phyloP scores from a whole-genome alignment of 2,329 filamentous ascomycete genomes.

The Fusarium sp. region DNA sequence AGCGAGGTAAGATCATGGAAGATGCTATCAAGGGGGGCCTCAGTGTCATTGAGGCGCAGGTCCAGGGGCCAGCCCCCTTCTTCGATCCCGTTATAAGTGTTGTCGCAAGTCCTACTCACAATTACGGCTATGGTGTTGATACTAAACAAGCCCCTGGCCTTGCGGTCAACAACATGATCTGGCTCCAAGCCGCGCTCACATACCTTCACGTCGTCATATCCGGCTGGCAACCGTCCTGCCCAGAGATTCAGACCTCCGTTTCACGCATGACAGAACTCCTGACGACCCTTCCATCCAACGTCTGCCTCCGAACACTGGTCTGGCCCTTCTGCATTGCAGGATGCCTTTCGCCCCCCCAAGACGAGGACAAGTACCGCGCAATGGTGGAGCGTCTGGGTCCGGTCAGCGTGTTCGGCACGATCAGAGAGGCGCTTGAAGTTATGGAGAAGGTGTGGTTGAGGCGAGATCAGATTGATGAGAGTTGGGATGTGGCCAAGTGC shows the following conservation, averaged over 20 bases:
- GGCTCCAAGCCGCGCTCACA: conserved; percentile 60
- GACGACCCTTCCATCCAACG: conserved; percentile 45
- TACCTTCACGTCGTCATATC: conserved; percentile 62
- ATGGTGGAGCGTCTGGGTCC: conserved; percentile 57
- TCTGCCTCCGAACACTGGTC: conserved; percentile 52
- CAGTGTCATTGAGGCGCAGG: conserved; percentile 45
- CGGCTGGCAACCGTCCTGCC: conserved; percentile 62
- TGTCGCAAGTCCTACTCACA: conserved; percentile 40
- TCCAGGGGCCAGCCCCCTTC: neutral
- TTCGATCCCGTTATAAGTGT: conserved; percentile 21
- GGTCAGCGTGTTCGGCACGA: conserved; percentile 59
- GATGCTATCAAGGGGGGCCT: conserved; percentile 52
- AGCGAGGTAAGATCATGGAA: conserved; percentile 57
- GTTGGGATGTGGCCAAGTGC: conserved; percentile 59
- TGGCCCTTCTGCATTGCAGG: conserved; percentile 59
- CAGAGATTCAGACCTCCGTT: conserved; percentile 54
- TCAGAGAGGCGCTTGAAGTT: conserved; percentile 56
- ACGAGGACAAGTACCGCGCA: conserved; percentile 57
- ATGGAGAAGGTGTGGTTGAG: conserved; percentile 61
- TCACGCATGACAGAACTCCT: conserved; percentile 52
- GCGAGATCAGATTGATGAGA: conserved; percentile 54
- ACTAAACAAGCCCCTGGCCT: conserved; percentile 39
- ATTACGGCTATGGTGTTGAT: conserved; percentile 41
- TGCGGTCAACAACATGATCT: conserved; percentile 54
- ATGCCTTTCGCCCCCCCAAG: conserved; percentile 53